Evolutionary conservation across 2,329 filamentous ascomycete species (phyloP).

Genomic region (Fusarium xyrophilum): DNA sequence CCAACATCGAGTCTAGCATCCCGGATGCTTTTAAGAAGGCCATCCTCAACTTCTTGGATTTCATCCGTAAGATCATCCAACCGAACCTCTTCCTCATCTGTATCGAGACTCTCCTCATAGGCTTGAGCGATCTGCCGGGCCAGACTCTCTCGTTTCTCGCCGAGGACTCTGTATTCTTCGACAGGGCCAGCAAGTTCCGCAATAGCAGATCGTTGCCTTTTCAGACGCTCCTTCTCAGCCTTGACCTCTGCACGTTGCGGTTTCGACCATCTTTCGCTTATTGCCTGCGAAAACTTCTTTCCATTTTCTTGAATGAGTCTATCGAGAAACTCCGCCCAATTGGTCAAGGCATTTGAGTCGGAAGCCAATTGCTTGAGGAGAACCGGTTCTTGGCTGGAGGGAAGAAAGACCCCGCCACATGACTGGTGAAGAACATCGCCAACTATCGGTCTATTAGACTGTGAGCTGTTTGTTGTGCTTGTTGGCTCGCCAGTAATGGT

Average conservation of each 20-base stretch:
- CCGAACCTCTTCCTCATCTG: conserved; percentile 57
- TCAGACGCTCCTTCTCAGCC: conserved; percentile 56
- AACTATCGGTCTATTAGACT: conserved; percentile 5
- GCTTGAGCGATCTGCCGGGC: conserved; percentile 56
- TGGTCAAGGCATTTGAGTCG: conserved; percentile 45
- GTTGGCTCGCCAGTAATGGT: not conserved
- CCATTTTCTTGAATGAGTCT: conserved; percentile 56
- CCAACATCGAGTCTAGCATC: conserved; percentile 56
- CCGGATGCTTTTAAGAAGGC: conserved; percentile 51
- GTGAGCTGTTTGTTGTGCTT: conserved; percentile 5
- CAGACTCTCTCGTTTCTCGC: conserved; percentile 54
- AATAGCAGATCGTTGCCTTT: conserved; percentile 55
- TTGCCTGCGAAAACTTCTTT: conserved; percentile 55
- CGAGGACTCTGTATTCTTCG: conserved; percentile 52
- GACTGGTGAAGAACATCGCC: conserved; percentile 8
- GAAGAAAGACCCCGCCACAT: not conserved
- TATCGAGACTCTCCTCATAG: conserved; percentile 60
- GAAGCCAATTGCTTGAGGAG: conserved; percentile 44
- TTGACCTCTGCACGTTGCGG: conserved; percentile 57
- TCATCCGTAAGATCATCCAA: conserved; percentile 57
- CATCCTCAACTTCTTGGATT: conserved; percentile 53
- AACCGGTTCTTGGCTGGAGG: conserved; percentile 7
- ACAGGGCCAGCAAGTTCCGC: conserved; percentile 52
- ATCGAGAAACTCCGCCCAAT: conserved; percentile 50
- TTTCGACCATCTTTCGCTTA: conserved; percentile 55